Evolutionary conservation across 2,329 filamentous ascomycete species (phyloP).

Genomic region (Fusarium armeniacum): DNA sequence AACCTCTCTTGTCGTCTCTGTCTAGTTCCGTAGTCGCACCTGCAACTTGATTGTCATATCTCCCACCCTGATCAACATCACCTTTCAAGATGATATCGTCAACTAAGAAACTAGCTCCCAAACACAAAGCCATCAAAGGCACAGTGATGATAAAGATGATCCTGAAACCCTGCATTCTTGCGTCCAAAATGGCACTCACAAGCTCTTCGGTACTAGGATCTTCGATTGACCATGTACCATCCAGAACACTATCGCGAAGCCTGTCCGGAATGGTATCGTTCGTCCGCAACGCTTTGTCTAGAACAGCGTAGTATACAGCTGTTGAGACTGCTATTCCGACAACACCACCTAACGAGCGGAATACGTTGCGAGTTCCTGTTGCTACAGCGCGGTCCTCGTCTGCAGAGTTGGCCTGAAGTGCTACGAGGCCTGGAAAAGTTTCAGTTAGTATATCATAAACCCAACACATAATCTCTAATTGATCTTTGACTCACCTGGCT

Average conservation of each 20-base stretch:
- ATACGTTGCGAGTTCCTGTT: conserved; percentile 14
- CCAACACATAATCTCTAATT: too few relatives aligned
- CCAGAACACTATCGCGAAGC: neutral
- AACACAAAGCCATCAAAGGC: neutral
- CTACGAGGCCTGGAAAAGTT: rapidly evolving
- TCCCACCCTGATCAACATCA: rapidly evolving
- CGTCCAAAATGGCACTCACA: neutral
- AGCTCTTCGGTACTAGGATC: neutral
- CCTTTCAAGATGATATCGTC: neutral
- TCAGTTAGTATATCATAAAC: neutral
- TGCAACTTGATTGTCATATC: neutral
- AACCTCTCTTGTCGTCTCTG: too few relatives aligned
- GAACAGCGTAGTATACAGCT: neutral
- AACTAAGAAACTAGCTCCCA: conserved; percentile 1
- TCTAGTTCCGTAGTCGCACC: rapidly evolving
- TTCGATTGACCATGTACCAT: neutral
- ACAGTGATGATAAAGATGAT: neutral
- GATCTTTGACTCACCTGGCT: conserved; percentile 14
- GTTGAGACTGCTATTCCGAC: conserved; percentile 9
- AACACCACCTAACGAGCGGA: neutral
- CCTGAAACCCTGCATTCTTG: conserved; percentile 5
- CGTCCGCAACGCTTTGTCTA: rapidly evolving
- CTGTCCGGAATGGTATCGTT: rapidly evolving
- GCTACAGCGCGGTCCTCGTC: conserved; percentile 7
- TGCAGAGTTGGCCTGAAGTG: neutral